Conservation (phyloP, 495 filamentous ascomycete species). For the Viridothelium virens region DNA sequence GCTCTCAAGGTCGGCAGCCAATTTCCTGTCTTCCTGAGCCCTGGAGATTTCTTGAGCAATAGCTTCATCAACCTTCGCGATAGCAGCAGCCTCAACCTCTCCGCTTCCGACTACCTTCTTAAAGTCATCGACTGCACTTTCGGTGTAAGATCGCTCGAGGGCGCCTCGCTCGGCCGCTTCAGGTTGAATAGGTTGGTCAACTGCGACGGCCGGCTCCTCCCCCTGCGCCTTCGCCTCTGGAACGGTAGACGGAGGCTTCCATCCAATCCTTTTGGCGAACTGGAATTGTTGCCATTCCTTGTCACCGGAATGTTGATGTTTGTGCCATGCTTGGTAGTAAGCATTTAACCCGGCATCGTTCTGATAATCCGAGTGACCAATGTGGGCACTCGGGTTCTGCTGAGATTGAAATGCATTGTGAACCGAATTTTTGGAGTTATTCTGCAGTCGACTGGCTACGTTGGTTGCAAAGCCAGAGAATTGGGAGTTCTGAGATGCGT, state of each 20-base stretch:
- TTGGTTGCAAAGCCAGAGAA: conserved; percentile 37
- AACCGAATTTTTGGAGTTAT: conserved; percentile 47
- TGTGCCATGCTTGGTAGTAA: conserved; percentile 83
- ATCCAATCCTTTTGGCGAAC: conserved; percentile 75
- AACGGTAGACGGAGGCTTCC: conserved; percentile 53
- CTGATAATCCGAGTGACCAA: conserved; percentile 17
- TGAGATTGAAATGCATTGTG: conserved; percentile 37
- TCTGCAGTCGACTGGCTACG: conserved; percentile 47
- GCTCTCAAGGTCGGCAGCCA: conserved; percentile 13
- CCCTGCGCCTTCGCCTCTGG: conserved; percentile 45
- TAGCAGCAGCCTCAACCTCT: conserved; percentile 44
- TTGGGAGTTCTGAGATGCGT: conserved; percentile 64
- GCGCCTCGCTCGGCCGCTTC: conserved; percentile 42
- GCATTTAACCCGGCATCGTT: conserved; percentile 53
- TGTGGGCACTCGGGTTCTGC: conserved; percentile 19
- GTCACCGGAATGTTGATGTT: conserved; percentile 60
- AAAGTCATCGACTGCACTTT: conserved; percentile 49
- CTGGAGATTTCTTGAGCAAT: conserved; percentile 52
- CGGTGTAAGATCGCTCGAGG: conserved; percentile 42
- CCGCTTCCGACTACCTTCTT: conserved; percentile 49
- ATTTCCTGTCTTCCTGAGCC: conserved; percentile 24
- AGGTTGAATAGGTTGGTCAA: conserved; percentile 44
- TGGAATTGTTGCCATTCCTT: conserved; percentile 88
- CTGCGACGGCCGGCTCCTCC: conserved; percentile 31
- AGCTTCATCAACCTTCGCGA: conserved; percentile 55